Evolutionary conservation across 2,329 filamentous ascomycete species (phyloP), one percentile per base, ranked within the genome.

Genomic region (Arthrobotrys sphaeroides): DNA sequence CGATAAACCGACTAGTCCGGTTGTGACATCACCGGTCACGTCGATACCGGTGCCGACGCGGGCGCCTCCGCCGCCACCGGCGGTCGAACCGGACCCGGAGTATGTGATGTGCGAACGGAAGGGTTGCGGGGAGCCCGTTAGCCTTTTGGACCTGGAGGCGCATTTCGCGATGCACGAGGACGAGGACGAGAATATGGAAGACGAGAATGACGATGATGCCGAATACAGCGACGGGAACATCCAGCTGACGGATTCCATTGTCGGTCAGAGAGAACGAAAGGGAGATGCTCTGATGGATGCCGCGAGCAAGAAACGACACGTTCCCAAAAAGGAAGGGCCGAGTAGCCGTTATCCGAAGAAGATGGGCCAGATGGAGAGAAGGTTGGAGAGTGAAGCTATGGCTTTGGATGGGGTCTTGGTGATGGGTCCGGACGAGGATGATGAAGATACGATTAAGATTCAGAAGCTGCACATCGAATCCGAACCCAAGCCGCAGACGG

Each of bases 101-200:
- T 74, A 74, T 42, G 22, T 68, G 6, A 62, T 33, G 7, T 74
- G 70, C 38, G 70, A 68, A 33, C 68, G 70, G 70, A 74, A 68
- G 16, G 62, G 24, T 6, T 74, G 70, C 18, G 70, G 70, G 12
- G 70, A 74, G n/a, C 62, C 70, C 12, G 62, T 74, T n/a, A 74
- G 62, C 33, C 43, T 74, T 16, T 43, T 64, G 22, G 43, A 74
- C 5, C 55, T 74, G 16, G 70, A 74, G 36, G 55, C 40, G 28
- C 70, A 74, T 10, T 36, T 73, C 10, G 22, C 24, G 3, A 55
- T 73, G 61, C 69, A 73, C 47, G 69, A 73, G 45, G 26, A 31
- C 16, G 59, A 55, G 31, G 18, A 53, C 16, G 69, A 66, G 10
- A 42, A 18, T 10, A 13, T 57, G 40, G 68, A 73, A 22, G 59